These are phyloP conservation scores for Benincasa hispida DNA, from an alignment of 306 rosid genomes.

Conservation along the genomic window DNA sequence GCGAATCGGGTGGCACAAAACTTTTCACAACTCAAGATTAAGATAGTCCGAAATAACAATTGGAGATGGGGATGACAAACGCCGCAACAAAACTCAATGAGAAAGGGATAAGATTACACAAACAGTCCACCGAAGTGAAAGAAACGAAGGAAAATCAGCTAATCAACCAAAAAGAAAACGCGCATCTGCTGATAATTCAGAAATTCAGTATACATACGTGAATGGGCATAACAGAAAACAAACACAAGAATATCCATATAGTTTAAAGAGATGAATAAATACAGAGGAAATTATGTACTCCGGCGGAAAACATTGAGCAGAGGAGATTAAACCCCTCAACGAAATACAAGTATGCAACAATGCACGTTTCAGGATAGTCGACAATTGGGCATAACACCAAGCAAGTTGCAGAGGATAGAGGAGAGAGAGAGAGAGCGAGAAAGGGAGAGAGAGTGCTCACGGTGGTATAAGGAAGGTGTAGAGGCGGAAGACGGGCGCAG, in stretches of 20 bases:
- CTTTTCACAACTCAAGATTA: background rate
- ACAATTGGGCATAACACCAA: background rate
- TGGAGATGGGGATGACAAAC: background rate
- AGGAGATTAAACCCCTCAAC: background rate
- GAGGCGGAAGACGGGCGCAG: constrained; percentile 15
- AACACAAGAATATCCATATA: background rate
- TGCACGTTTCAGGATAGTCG: background rate
- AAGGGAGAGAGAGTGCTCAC: constrained; percentile 14
- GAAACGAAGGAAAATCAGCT: background rate
- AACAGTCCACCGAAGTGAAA: background rate
- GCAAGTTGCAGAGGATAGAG: background rate
- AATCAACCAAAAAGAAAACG: background rate
- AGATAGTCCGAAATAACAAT: background rate
- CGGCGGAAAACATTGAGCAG: background rate
- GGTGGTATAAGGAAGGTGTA: constrained; percentile 9
- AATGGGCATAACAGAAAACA: background rate
- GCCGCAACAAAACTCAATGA: background rate
- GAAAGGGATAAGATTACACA: background rate
- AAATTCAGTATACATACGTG: background rate
- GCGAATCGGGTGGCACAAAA: background rate
- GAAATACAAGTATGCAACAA: background rate
- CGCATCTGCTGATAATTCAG: background rate
- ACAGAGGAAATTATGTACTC: background rate
- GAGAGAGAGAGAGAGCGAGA: background rate
- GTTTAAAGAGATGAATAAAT: background rate